Base-by-base conservation (phyloP, 225 moss, liverwort and hornwort species). In the Antitrichia curtipendula region DNA sequence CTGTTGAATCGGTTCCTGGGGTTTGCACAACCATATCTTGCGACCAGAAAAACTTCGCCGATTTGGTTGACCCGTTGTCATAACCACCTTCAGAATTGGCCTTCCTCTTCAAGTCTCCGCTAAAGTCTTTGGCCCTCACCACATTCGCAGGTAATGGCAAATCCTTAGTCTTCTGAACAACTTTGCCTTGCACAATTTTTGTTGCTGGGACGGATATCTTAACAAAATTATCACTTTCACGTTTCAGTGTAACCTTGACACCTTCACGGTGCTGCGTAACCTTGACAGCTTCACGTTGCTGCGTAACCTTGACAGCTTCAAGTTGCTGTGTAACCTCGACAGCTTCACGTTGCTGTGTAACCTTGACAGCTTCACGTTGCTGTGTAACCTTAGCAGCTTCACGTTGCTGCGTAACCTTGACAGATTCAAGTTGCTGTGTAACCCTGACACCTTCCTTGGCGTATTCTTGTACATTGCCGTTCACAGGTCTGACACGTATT, bases 1-100 rank as follows among this genome's bases (percentile, higher is more conserved):
- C 92, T 88, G 88, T 73, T 68, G 90, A 78, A 54, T 77, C 65
- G 41, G 40, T 77, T 76, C 22, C 53, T 64, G 70, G 58, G 16
- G 65, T 81, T 86, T 82, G 85, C 78, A 90, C 87, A 71, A 68
- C 87, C 87, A 78, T n/a, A 36, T 94, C 92, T 90, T 90, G 90
- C 27, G 94, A 94, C 94, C 94, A 94, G 68, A 40, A 88, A 86
- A 88, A 89, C 83, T 76, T 93, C 28, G 91, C 82, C 56, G 38
- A 23, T 53, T 88, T 94, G 57, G 82, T 63, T 41, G 82, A 79
- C 27, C 38, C 62, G 47, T 77, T 88, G 8, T 76, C 68, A 84
- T 52, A 59, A 52, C 69, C 56, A 71, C 63, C 86, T 71, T 80
- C 74, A 86, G 54, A 72, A 59, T 53, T 86, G 62, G 80, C 53